Evolutionary conservation across 352 stramenopile species (phyloP).

Genomic region (Phytophthora sp.): DNA sequence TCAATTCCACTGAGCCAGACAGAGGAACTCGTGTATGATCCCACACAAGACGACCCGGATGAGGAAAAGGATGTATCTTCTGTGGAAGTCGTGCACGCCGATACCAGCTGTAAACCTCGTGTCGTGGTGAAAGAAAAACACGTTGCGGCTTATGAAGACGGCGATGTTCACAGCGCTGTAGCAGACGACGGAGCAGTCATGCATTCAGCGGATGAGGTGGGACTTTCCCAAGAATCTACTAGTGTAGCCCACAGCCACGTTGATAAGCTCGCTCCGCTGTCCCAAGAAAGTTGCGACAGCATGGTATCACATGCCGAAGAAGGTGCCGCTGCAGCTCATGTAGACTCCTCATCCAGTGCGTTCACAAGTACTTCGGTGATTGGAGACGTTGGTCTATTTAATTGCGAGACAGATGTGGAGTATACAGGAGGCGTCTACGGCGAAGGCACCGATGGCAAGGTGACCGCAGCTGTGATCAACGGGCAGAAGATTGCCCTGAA

Average conservation of each 20-base stretch:
- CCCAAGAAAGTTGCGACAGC: slow-evolving; percentile 35
- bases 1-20: slow-evolving; percentile 46
- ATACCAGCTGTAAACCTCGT: neutral
- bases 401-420: slow-evolving; percentile 81
- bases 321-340: slow-evolving; percentile 1
- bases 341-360: slow-evolving; percentile 18
- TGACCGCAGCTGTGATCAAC: slow-evolving; percentile 74
- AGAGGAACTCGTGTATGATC: slow-evolving; percentile 41
- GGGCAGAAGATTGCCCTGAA: slow-evolving; percentile 88
- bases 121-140: slow-evolving; percentile 15
- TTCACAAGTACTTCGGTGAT: slow-evolving; percentile 87
- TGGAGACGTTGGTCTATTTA: slow-evolving; percentile 85
- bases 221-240: slow-evolving; percentile 34
- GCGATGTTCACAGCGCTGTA: slow-evolving; percentile 7
- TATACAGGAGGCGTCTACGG: slow-evolving; percentile 85
- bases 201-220: slow-evolving; percentile 19
- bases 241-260: slow-evolving; percentile 19
- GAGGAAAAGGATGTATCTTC: slow-evolving; percentile 14
- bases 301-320: slow-evolving; percentile 14
- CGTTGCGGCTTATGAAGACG: neutral
- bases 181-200: slow-evolving; percentile 8
- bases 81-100: neutral
- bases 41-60: slow-evolving; percentile 15
- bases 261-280: slow-evolving; percentile 32
- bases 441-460: slow-evolving; percentile 86